Evolutionary conservation across 2,329 filamentous ascomycete genomes (phyloP).

Genomic region (Colletotrichum viniferum): DNA sequence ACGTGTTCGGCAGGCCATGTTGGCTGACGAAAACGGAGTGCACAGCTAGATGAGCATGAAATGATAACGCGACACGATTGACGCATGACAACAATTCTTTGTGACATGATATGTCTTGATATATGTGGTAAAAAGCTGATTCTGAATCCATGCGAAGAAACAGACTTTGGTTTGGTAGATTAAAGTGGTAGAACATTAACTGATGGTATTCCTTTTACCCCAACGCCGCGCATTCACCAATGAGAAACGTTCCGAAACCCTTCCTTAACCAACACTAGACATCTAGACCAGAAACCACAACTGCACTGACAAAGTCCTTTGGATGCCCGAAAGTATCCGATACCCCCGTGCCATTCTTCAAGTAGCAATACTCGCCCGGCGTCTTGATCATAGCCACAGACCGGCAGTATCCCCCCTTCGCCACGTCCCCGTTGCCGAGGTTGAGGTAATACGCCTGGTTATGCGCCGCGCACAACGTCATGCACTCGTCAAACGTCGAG

Average conservation of each 20-base stretch:
- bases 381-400: conserved; percentile 24
- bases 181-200: neutral
- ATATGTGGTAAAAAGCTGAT: neutral
- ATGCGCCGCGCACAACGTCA: conserved; percentile 21
- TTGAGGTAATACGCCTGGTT: conserved; percentile 11
- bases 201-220: neutral
- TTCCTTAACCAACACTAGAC: neutral
- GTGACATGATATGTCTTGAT: neutral
- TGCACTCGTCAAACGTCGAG: conserved; percentile 24
- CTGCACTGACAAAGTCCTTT: conserved; percentile 10
- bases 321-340: conserved; percentile 15
- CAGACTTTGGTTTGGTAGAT: neutral
- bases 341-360: conserved; percentile 25
- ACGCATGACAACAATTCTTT: neutral
- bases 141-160: neutral
- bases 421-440: neutral
- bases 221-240: neutral
- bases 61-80: neutral
- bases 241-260: neutral
- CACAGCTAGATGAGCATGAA: neutral
- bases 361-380: conserved; percentile 24
- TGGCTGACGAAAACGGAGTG: too few relatives aligned
- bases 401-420: conserved; percentile 7
- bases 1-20: neutral
- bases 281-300: conserved; percentile 5